These are phyloP conservation scores for Microsporum canis DNA, from an alignment of 2,329 filamentous ascomycete species.

Conservation along the genomic window DNA sequence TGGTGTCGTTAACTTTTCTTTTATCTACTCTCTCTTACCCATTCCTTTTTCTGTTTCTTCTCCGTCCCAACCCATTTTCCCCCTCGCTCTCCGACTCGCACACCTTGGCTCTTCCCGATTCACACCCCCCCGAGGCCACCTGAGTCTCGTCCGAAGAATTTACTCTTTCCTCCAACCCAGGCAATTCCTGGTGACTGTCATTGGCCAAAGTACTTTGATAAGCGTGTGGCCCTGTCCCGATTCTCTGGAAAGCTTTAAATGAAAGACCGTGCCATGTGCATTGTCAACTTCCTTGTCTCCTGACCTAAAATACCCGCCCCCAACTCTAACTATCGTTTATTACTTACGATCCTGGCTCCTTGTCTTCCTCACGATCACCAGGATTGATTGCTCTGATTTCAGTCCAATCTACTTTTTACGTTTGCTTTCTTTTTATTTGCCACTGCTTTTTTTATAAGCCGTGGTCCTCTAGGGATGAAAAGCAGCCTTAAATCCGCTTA, in stretches of 20 bases:
- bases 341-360: background rate
- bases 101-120: background rate
- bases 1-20: background rate
- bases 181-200: background rate
- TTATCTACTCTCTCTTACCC: background rate
- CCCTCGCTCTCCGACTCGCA: background rate
- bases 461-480: background rate
- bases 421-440: constrained; percentile 4
- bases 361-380: constrained; percentile 1
- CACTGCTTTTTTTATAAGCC: background rate
- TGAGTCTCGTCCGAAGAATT: background rate
- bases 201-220: constrained; percentile 4
- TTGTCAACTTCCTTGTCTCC: constrained; percentile 3
- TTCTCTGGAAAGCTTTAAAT: constrained; percentile 16
- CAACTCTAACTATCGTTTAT: background rate
- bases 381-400: constrained; percentile 3
- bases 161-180: background rate
- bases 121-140: background rate
- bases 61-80: background rate
- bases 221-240: constrained; percentile 15
- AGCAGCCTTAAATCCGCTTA: background rate
- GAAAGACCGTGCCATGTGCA: constrained; percentile 14
- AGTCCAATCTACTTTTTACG: background rate
- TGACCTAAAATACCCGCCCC: constrained; percentile 7
- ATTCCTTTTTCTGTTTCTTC: constrained; percentile 4